Evolutionary conservation across 805 yeast genomes (phyloP), one percentile per base, ranked within the genome.

Genomic region (Candida anglica): DNA sequence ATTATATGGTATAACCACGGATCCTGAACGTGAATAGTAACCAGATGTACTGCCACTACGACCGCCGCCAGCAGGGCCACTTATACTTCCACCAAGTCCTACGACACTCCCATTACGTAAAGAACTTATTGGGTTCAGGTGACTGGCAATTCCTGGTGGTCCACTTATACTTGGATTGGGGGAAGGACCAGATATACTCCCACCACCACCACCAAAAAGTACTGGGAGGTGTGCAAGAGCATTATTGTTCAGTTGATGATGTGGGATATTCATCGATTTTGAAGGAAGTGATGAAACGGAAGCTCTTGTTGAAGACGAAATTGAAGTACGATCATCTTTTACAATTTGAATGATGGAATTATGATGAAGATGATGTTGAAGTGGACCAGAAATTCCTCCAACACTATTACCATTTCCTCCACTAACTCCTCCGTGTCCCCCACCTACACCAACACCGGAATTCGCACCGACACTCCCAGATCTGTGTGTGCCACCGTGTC

Each of bases 201-300:
- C 56, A 8, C 64, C 57, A 28, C 49, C 41, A 6, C 58, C 58
- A n/a, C 72, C 72, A 39, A 63, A 66, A 14, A 66, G 41, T 3
- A 63, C 58, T 1, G 73, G 73, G 31, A 66, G 50, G 41, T 66
- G 73, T 3, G 69, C 69, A 46, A 66, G 52, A 5, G 69, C 56
- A 34, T 44, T 57, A 37, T 47, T 55, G 36, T 49, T 56, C 50
- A 55, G 58, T 38, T 66, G 71, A 46, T 66, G 73, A 44, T 66
- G 73, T 1, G 73, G 73, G 7, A 66, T 66, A 42, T 66, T 60
- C 73, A 66, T 66, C 13, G 64, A 57, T 43, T 66, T 66, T 13
- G 69, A 62, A 6, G 73, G 73, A 19, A 66, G 52, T 4, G 68
- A 60, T 38, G 63, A 58, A 8, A 66, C 64, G 19, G 69, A 62